These are phyloP conservation scores for Citropsis articulata DNA, from an alignment of 345 rosid genomes.

Conservation along the genomic window DNA sequence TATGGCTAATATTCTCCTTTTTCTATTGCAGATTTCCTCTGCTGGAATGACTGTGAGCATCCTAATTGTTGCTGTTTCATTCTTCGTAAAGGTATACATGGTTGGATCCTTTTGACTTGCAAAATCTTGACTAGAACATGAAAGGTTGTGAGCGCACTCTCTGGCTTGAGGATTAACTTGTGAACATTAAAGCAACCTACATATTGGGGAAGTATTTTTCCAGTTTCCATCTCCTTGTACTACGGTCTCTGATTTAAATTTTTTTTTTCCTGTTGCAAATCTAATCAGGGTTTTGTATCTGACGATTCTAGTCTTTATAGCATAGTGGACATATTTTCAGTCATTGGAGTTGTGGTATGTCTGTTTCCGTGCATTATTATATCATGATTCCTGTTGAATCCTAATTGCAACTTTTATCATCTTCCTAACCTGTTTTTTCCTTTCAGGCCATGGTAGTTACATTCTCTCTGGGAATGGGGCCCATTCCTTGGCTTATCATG, in stretches of 20 bases:
- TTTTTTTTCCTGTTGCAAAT: background rate
- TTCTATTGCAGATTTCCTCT: conserved; percentile 59
- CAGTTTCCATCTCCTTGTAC: background rate
- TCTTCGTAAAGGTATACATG: conserved; percentile 53
- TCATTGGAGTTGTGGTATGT: conserved; percentile 92
- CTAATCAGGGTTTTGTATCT: conserved; percentile 52
- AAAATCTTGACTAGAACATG: too few species aligned
- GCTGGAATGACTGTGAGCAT: conserved; percentile 82
- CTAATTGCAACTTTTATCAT: conserved; percentile 3
- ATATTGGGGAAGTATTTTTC: background rate
- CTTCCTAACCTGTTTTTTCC: conserved; percentile 12
- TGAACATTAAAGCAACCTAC: background rate
- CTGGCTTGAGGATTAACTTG: background rate
- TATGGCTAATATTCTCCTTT: background rate
- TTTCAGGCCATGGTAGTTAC: conserved; percentile 68
- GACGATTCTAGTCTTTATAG: conserved; percentile 51
- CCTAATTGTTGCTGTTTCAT: conserved; percentile 69
- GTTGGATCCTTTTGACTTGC: background rate
- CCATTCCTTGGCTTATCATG: conserved; percentile 99
- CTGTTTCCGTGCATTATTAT: background rate
- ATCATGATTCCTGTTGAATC: conserved; percentile 1
- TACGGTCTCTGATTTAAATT: background rate
- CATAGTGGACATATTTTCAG: conserved; percentile 64
- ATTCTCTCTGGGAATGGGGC: conserved; percentile 92
- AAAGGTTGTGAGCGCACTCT: too few species aligned